Evolutionary conservation across 78 protist genomes (phyloP).

Genomic region (Dictyostelium firmibasis): DNA sequence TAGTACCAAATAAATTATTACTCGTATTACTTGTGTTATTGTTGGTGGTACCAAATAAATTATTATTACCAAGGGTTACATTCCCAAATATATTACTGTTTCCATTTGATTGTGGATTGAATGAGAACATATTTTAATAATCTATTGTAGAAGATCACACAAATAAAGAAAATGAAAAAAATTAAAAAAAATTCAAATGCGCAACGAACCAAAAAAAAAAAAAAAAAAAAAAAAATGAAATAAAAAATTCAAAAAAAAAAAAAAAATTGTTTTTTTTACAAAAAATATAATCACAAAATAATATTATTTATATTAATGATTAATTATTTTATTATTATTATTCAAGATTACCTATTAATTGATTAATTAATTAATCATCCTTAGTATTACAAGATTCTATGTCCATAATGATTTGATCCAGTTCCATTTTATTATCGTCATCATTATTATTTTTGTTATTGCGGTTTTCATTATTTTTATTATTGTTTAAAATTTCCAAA

Average conservation of each 20-base stretch:
- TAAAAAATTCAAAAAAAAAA: background rate
- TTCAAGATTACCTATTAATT: no score
- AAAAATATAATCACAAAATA: no score
- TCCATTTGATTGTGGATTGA: background rate
- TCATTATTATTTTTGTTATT: background rate
- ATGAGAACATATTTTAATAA: background rate
- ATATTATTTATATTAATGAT: no score
- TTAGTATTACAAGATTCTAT: background rate
- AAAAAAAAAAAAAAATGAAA: background rate
- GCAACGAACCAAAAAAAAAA: background rate
- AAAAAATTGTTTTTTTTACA: background rate
- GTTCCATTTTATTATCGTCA: background rate
- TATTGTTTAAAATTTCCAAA: background rate
- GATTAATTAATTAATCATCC: background rate
- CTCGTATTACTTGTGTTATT: no score
- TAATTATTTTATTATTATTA: no score
- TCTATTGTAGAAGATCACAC: background rate
- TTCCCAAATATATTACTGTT: background rate
- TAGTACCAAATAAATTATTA: background rate
- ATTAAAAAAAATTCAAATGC: background rate
- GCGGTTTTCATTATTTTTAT: background rate
- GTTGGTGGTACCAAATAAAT: background rate
- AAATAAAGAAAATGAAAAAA: background rate
- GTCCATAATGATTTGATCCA: slow-evolving; percentile 11
- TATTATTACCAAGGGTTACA: background rate